Conservation (phyloP, 371 early-diverging fungal genomes). For the Mucor piriformis region DNA sequence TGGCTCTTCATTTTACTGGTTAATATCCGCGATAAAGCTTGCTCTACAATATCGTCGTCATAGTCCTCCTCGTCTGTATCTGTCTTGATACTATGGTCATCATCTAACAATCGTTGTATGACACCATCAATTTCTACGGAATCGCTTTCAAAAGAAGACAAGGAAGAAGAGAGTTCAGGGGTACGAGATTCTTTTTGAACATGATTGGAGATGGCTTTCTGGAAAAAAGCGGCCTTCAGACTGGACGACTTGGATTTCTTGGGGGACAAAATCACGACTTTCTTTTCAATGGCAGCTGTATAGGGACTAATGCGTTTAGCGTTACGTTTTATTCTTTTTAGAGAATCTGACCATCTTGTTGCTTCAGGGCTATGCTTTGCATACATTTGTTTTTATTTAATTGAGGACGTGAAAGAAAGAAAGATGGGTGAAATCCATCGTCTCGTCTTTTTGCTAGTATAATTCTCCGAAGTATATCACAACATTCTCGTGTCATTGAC, state of each 20-base stretch:
- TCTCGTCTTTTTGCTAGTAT: neutral
- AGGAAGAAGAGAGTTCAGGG: neutral
- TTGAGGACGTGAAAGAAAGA: neutral
- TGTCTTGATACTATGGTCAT: neutral
- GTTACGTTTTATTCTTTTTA: constrained; percentile 3
- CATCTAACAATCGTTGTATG: neutral
- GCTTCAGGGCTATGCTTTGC: neutral
- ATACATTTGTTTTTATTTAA: neutral
- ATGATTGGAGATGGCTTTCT: neutral
- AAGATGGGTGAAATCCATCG: neutral
- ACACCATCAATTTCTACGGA: neutral
- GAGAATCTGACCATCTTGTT: constrained; percentile 2
- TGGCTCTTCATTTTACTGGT: constrained; percentile 1
- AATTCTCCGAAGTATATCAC: neutral
- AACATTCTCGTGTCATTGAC: neutral
- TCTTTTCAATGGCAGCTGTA: neutral
- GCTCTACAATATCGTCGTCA: neutral
- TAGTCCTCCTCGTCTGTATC: neutral
- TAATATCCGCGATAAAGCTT: neutral
- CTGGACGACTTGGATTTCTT: neutral
- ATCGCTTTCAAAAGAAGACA: neutral
- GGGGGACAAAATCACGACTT: neutral
- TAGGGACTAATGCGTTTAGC: constrained; percentile 2
- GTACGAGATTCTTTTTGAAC: neutral
- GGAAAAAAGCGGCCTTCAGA: neutral